Evolutionary conservation across 129 eudicot species (phyloP), one percentile per base, ranked within the genome.

Genomic region (Arctium lappa): DNA sequence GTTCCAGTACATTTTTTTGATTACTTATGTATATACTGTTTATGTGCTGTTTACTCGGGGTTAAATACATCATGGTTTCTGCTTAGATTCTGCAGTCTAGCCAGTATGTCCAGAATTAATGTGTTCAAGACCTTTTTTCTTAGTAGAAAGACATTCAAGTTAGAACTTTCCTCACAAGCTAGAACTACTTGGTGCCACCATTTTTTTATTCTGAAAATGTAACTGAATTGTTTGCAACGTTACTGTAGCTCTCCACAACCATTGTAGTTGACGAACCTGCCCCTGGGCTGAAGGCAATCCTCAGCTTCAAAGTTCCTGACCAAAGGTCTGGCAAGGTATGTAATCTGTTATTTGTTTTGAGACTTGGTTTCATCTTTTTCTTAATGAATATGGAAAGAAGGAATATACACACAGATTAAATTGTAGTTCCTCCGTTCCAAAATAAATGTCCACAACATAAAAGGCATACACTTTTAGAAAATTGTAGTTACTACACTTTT

Each of bases 301-400:
- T 95, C 9, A 93, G 98, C 92, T 93, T 91, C 81, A 91, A 62
- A 85, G 91, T 93, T 86, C 99, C 99, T 29, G 98, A 91, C 86
- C 97, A 93, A 73, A 91, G 93, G 69, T 95, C 99, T 60, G 99
- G 97, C 90, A 95, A 89, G 99, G 99, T 93, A 79, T 87, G 86
- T 44, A 32, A 36, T 8, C 42, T 29, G 5, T 8, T 15, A n/a
- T 73, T 32, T 63, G 8, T 5, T 39, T 53, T 2, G 2, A 62
- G 75, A 73, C 8, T 31, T 22, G 12, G 69, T 8, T 2, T 69
- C 53, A 22, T 22, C 15, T 53, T 63, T 3, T 18, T 5, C 10
- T 8, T 0, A 10, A 1, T 27, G 71, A 27, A 66, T 8, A 27
- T 60, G 70, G 32, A 18, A 22, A 6, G 32, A 63, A 22, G 69